Evolutionary conservation across 345 rosid species (phyloP).

Genomic region (Arabidopsis arenosa): DNA sequence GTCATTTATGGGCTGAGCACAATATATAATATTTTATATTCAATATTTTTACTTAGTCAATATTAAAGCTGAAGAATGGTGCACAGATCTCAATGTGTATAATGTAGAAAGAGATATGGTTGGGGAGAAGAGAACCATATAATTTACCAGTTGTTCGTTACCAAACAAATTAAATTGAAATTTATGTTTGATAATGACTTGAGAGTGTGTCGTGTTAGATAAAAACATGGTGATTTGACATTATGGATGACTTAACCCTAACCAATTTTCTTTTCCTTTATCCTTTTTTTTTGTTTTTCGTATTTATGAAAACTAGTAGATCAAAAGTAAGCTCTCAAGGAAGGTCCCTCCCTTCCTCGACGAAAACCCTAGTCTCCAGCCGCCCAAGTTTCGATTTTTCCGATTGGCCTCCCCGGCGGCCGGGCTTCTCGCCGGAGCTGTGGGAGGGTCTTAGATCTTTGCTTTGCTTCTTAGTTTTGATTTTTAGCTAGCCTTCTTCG

Average conservation of each 20-base stretch:
- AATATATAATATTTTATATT: background rate
- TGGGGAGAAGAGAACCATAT: constrained; percentile 9
- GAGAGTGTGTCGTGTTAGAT: background rate
- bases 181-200: constrained; percentile 31
- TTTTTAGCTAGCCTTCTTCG: too few species aligned
- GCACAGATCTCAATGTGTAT: constrained; percentile 31
- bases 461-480: too few species aligned
- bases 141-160: constrained; percentile 8
- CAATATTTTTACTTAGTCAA: background rate
- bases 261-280: background rate
- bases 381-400: too few species aligned
- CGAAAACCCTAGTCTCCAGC: too few species aligned
- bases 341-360: too few species aligned
- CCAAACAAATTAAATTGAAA: background rate
- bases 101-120: constrained; percentile 10
- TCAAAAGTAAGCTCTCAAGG: too few species aligned
- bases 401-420: too few species aligned
- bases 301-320: background rate
- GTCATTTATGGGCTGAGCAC: constrained; percentile 8
- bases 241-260: background rate
- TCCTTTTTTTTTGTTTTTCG: background rate
- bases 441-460: too few species aligned
- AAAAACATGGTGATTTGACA: background rate
- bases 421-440: too few species aligned
- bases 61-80: constrained; percentile 20